Percentiles rank a stretch among this genome's conserved stretches.
Conservation (phyloP, 2,329 filamentous ascomycete species). For the Meredithiella fracta region DNA sequence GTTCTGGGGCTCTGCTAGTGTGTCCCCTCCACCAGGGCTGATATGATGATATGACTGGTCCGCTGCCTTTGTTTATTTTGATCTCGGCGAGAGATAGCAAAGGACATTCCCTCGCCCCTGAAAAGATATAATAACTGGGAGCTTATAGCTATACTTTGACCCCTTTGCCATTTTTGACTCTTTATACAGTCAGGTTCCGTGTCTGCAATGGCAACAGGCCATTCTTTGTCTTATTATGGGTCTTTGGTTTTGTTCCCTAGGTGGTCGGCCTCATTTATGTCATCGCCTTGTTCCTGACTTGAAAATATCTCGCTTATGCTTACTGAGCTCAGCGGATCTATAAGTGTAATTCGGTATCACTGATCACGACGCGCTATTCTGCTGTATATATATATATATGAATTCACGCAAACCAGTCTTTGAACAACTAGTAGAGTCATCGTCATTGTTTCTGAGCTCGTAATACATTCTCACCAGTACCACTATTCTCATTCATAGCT, state of each 20-base stretch:
- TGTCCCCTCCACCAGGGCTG: background rate
- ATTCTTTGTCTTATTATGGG: background rate
- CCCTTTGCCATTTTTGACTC: too few species aligned
- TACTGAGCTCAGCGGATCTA: background rate
- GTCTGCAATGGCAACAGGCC: too few species aligned
- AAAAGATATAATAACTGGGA: too few species aligned
- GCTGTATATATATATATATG: background rate
- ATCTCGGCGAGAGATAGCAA: too few species aligned
- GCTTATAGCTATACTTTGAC: too few species aligned
- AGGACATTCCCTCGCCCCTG: too few species aligned
- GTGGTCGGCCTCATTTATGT: background rate
- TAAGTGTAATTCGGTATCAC: background rate
- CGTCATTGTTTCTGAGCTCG: too few species aligned
- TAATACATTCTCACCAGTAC: too few species aligned
- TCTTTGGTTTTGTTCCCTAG: background rate
- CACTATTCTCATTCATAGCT: too few species aligned
- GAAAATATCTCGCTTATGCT: background rate
- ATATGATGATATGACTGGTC: background rate
- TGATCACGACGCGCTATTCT: background rate
- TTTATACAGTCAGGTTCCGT: too few species aligned
- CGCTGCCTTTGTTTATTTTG: background rate
- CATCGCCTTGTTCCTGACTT: background rate
- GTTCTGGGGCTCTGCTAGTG: background rate
- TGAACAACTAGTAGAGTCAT: too few species aligned
- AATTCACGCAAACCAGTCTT: background rate